phyloP scores from a whole-genome alignment of 2,329 filamentous ascomycete genomes.

The Phaeosphaeria sp. region DNA sequence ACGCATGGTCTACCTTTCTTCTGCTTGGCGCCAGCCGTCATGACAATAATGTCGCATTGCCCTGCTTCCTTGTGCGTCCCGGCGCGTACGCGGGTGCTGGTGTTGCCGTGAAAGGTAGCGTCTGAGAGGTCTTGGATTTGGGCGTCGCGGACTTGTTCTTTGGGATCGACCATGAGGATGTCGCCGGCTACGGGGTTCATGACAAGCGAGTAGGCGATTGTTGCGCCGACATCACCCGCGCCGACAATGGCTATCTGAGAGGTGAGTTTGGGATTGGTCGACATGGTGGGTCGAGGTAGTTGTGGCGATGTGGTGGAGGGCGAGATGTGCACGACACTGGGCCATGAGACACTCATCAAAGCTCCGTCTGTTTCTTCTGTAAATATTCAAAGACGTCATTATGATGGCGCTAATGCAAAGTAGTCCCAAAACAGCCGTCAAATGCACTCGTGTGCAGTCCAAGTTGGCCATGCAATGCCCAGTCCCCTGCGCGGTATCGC shows the following conservation, averaged over 20 bases:
- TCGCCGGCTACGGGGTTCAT: slow-evolving; percentile 26
- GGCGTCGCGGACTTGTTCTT: slow-evolving; percentile 27
- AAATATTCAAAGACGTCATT: slow-evolving; percentile 17
- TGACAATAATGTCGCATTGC: slow-evolving; percentile 29
- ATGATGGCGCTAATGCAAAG: slow-evolving; percentile 17
- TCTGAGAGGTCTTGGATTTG: slow-evolving; percentile 27
- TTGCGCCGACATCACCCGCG: slow-evolving; percentile 31
- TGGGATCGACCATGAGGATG: slow-evolving; percentile 27
- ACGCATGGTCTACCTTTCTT: slow-evolving; percentile 17
- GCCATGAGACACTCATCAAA: neutral
- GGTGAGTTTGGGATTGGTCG: slow-evolving; percentile 21
- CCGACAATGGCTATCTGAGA: slow-evolving; percentile 30
- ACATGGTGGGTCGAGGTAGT: slow-evolving; percentile 5
- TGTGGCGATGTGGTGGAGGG: neutral
- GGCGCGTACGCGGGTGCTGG: slow-evolving; percentile 19
- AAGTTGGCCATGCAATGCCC: neutral
- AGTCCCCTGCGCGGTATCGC: neutral
- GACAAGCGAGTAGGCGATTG: slow-evolving; percentile 32
- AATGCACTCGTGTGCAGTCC: neutral
- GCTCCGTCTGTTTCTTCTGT: slow-evolving; percentile 1
- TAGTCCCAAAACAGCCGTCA: slow-evolving; percentile 5
- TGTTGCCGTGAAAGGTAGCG: slow-evolving; percentile 27
- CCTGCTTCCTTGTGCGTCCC: slow-evolving; percentile 32
- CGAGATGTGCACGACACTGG: neutral
- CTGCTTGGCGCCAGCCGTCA: slow-evolving; percentile 26